Base-by-base conservation (phyloP, 2,329 filamentous ascomycete species). In the Fusarium setosum region DNA sequence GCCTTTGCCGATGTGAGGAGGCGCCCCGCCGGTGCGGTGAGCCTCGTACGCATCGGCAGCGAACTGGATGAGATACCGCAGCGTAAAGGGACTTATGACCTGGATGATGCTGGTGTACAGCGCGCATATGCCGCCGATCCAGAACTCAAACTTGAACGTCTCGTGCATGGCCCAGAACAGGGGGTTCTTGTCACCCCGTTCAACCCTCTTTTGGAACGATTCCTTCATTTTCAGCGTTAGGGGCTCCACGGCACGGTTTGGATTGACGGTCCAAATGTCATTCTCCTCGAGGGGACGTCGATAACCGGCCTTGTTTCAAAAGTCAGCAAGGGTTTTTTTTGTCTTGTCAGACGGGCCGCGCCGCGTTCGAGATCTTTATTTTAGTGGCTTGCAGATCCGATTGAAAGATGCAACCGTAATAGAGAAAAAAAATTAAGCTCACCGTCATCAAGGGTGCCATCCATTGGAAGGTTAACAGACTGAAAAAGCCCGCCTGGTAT, bases 191-290 rank as follows among this genome's bases (percentile, higher is more conserved):
- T 90, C 87, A 54, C 92, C 92, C 23, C 85, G 83, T 42, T 86
- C 84, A 6, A 88, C 82, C n/a, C 92, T 86, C 65, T 83, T 86
- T 61, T 90, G 82, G 75, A 97, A 94, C 0, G 91, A 87, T 6
- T 81, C 83, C 60, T 89, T 85, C 42, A 97, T 80, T 67, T 84
- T 90, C 8, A 80, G 77, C 8, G 92, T 89, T 76, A 97, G 82
- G 11, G 88, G 81, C 63, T 92, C 88, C 41, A 93, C 89, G 15
- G 88, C 86, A 61, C 96, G 86, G 61, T 92, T 81, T 1, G 94
- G 94, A 65, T 97, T 97, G 69, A 98, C 92, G 1, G 84, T 81
- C 91, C 94, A 98, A 57, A 99, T 88, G 75, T 99, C 96, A 68
- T 92, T 92, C 55, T 90, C 80, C 72, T 97, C 91, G 3, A 99